phyloP scores from a whole-genome alignment of 805 yeast genomes.

The Starmerella stigmatis region DNA sequence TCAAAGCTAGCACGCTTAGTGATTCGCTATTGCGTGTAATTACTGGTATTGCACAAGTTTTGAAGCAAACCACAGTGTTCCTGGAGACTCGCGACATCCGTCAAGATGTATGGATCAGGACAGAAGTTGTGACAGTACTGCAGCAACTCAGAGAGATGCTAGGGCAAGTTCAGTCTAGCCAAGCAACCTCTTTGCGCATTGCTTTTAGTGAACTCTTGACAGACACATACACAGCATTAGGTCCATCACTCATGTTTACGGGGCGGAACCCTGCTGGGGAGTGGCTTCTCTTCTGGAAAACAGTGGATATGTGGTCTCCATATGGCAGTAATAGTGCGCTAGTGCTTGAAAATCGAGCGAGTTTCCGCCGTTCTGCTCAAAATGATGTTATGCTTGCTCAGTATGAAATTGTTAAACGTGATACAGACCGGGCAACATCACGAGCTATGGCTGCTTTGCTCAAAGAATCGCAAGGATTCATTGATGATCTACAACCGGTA shows the following conservation, averaged over 20 bases:
- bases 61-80: slow-evolving; percentile 60
- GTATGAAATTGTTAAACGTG: slow-evolving; percentile 65
- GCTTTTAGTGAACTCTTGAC: slow-evolving; percentile 68
- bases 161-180: slow-evolving; percentile 43
- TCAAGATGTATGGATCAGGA: slow-evolving; percentile 58
- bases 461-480: slow-evolving; percentile 37
- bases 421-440: slow-evolving; percentile 58
- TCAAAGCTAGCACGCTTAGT: neutral
- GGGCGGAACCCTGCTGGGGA: slow-evolving; percentile 31
- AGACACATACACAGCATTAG: slow-evolving; percentile 43
- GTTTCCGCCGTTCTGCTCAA: slow-evolving; percentile 36
- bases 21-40: slow-evolving; percentile 35
- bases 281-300: slow-evolving; percentile 51
- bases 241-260: slow-evolving; percentile 22
- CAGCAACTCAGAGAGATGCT: slow-evolving; percentile 20
- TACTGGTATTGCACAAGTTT: slow-evolving; percentile 67
- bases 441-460: slow-evolving; percentile 79
- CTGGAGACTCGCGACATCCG: slow-evolving; percentile 41
- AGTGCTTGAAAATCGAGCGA: slow-evolving; percentile 58
- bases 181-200: slow-evolving; percentile 10
- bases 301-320: slow-evolving; percentile 90
- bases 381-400: slow-evolving; percentile 23
- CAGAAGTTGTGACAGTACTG: slow-evolving; percentile 40
- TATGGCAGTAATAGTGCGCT: slow-evolving; percentile 55
- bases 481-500: slow-evolving; percentile 43